phyloP scores from a whole-genome alignment of 2,329 filamentous ascomycete genomes.

The Trichoderma endophyticum region DNA sequence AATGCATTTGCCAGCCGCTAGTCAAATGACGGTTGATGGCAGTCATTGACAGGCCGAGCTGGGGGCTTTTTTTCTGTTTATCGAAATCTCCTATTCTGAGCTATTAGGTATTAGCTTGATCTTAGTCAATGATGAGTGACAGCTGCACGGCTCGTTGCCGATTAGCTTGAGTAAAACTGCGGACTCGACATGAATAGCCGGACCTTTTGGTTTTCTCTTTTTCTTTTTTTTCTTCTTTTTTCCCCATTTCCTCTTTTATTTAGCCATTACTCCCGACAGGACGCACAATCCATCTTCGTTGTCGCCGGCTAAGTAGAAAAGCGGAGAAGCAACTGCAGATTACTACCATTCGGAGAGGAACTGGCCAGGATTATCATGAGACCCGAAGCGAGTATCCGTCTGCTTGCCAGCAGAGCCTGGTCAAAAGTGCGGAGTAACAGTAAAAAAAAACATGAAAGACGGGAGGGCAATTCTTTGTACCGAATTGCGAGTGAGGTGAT shows the following conservation, averaged over 20 bases:
- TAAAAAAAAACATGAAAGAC: neutral
- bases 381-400: neutral
- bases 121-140: neutral
- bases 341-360: neutral
- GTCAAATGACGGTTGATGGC: neutral
- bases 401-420: neutral
- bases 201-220: neutral
- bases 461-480: neutral
- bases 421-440: constrained; percentile 2
- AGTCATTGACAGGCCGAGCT: neutral
- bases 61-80: neutral
- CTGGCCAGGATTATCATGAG: neutral
- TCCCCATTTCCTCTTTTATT: neutral
- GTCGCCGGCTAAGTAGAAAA: constrained; percentile 13
- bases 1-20: neutral
- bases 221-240: neutral
- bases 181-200: neutral
- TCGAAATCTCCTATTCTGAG: neutral
- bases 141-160: neutral
- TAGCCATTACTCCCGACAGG: constrained; percentile 6
- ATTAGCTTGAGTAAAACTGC: neutral
- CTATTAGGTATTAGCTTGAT: neutral
- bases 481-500: neutral
- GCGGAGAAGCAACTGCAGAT: neutral
- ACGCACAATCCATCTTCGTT: neutral